phyloP scores from a whole-genome alignment of 73 alveolate species.

The Urostyla sp. region DNA sequence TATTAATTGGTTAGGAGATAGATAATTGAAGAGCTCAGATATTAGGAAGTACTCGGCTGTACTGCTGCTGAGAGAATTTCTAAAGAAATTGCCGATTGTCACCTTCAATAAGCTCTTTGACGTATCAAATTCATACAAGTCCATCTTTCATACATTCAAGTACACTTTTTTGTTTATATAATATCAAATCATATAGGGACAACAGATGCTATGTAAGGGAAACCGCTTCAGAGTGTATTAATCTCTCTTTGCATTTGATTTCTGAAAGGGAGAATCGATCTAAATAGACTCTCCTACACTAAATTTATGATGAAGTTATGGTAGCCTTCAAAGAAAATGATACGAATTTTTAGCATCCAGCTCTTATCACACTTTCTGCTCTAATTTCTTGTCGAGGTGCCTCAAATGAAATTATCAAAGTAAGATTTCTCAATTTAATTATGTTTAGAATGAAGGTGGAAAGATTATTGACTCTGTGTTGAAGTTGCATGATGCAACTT shows the following conservation, averaged over 20 bases:
- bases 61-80: conserved; percentile 61
- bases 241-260: conserved; percentile 36
- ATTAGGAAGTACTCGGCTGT: conserved; percentile 70
- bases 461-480: conserved; percentile 34
- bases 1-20: conserved; percentile 58
- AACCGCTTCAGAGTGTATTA: conserved; percentile 67
- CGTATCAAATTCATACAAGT: conserved; percentile 27
- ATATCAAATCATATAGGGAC: conserved; percentile 36
- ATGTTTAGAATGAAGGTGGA: conserved; percentile 31
- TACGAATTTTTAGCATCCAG: conserved; percentile 47
- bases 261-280: conserved; percentile 63
- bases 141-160: conserved; percentile 56
- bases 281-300: conserved; percentile 3
- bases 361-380: conserved; percentile 48
- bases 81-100: conserved; percentile 66
- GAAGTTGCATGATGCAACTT: conserved; percentile 44
- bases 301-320: conserved; percentile 31
- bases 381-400: conserved; percentile 45
- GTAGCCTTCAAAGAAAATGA: conserved; percentile 52
- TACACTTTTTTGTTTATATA: not conserved
- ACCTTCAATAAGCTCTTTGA: conserved; percentile 65
- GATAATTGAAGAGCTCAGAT: conserved; percentile 28
- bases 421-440: not conserved
- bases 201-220: conserved; percentile 54
- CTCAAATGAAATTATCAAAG: conserved; percentile 44